Base-by-base conservation (phyloP, 495 filamentous ascomycete species). In the Pseudevernia furfuracea region DNA sequence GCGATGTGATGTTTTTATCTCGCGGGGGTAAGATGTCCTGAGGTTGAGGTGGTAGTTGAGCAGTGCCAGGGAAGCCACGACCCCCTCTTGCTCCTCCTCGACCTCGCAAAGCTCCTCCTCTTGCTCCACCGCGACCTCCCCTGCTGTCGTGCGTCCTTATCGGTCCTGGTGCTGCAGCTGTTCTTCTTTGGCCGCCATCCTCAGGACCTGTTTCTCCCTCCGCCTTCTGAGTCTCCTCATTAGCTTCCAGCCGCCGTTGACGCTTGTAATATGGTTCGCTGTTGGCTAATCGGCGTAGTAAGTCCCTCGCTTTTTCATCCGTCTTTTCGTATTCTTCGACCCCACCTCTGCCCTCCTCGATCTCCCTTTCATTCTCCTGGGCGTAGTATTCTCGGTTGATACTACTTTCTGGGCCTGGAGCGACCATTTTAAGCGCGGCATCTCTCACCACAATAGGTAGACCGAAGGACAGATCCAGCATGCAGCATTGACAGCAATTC, bases 401-500 rank as follows among this genome's bases (percentile, higher is more conserved):
- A 36, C 87, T 86, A 75, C 90, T 94, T 66, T 89, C 81, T 4
- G 94, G 94, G 3, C 94, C 94, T 2, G 92, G 92, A 15, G 92
- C 91, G 25, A 97, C 88, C 83, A 98, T 93, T 79, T 97, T 96
- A 59, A 98, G 82, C 2, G 94, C 94, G n/a, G 94, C 93, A 79
- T 98, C 94, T 67, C 94, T 85, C 57, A 98, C 87, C 53, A 88
- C 85, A 70, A 97, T 96, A 28, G 95, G 94, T 41, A 98, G 77
- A 60, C 95, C 94, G 74, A 96, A 97, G 25, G 88, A 89, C 63
- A 98, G 78, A 82, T 98, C 94, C 58, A 97, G 86, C 91, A 97
- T 97, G 79, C 94, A 98, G 76, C 89, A 96, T 77, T 98, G 94
- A 74, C 94, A 98, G 79, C 94, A 95, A 79, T 97, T 97, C 79